phyloP scores from a whole-genome alignment of 805 yeast species.

The Saturnispora diversa region DNA sequence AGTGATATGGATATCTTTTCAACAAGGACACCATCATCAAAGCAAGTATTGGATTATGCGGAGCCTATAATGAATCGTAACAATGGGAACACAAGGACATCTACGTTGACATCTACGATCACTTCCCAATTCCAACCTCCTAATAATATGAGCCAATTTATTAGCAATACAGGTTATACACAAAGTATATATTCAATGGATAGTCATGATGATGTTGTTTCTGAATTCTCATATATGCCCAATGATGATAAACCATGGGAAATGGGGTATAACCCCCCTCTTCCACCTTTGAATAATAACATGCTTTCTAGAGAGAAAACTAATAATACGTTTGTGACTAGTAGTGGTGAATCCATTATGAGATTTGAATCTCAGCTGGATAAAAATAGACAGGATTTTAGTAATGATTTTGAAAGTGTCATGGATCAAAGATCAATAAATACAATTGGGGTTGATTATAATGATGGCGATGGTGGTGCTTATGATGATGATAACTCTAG shows the following conservation, averaged over 20 bases:
- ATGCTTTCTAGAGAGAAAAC: not conserved
- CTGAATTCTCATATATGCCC: constrained; percentile 19
- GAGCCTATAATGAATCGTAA: not conserved
- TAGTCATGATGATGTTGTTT: constrained; percentile 14
- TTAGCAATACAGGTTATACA: constrained; percentile 12
- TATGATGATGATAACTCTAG: not conserved
- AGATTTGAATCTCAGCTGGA: constrained; percentile 5
- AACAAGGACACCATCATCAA: constrained; percentile 5
- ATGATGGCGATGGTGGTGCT: not conserved
- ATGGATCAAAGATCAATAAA: not conserved
- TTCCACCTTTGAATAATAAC: not conserved
- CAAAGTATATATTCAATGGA: constrained; percentile 13
- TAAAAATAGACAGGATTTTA: constrained; percentile 3
- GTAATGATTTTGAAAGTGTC: constrained; percentile 1
- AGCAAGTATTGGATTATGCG: not conserved
- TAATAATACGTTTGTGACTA: not conserved
- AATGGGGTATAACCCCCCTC: constrained; percentile 11
- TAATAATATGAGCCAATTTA: constrained; percentile 8
- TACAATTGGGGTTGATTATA: not conserved
- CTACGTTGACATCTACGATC: constrained; percentile 6
- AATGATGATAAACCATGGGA: constrained; percentile 20
- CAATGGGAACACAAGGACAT: not conserved
- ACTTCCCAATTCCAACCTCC: constrained; percentile 5
- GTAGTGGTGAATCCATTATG: constrained; percentile 1
- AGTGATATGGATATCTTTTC: constrained; percentile 14